phyloP scores from a whole-genome alignment of 305 asterid species.

The Stenogyne calaminthoides region DNA sequence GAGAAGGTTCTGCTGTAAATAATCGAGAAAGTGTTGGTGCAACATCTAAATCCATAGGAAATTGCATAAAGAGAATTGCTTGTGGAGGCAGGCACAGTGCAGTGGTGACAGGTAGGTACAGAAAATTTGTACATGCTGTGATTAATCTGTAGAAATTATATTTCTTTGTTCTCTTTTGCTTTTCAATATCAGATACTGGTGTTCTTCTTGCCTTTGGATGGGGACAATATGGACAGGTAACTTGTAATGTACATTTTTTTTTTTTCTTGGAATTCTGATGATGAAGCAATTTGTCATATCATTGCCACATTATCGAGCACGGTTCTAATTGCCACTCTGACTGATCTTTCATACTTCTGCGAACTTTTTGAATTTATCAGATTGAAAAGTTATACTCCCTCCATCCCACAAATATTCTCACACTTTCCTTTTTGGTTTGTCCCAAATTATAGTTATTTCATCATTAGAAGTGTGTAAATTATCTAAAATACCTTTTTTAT shows the following conservation, averaged over 20 bases:
- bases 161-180: background rate
- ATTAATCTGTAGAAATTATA: background rate
- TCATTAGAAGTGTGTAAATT: too few relatives aligned
- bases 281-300: background rate
- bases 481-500: too few relatives aligned
- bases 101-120: constrained; percentile 48
- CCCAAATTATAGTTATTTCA: too few relatives aligned
- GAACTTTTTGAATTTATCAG: background rate
- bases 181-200: constrained; percentile 45
- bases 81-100: constrained; percentile 60
- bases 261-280: constrained; percentile 11
- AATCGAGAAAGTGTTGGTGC: constrained; percentile 29
- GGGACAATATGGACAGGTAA: constrained; percentile 61
- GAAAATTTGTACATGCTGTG: background rate
- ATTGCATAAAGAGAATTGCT: constrained; percentile 43
- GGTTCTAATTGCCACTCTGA: background rate
- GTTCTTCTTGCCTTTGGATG: constrained; percentile 58
- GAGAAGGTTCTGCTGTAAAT: constrained; percentile 30
- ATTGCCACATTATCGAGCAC: constrained; percentile 4
- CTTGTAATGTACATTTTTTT: background rate
- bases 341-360: background rate
- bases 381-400: constrained; percentile 1
- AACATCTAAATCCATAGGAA: constrained; percentile 38
- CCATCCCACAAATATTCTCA: too few relatives aligned
- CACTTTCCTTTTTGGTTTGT: too few relatives aligned